These are phyloP conservation scores for Graphilbum sp. DNA, from an alignment of 2,329 filamentous ascomycete species.

Conservation along the genomic window DNA sequence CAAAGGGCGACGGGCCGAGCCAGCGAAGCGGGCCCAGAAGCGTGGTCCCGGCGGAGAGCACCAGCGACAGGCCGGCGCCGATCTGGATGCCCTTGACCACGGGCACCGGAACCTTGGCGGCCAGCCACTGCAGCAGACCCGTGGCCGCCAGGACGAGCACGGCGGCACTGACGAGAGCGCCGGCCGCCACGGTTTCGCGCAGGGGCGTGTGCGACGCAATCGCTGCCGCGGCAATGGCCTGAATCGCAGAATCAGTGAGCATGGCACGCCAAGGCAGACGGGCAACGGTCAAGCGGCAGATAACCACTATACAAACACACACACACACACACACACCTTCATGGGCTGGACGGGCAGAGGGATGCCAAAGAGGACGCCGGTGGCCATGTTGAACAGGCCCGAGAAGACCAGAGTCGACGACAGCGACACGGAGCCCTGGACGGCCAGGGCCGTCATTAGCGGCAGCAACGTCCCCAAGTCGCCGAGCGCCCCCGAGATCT, in stretches of 20 bases:
- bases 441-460: slow-evolving; percentile 70
- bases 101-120: slow-evolving; percentile 61
- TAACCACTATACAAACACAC: too few relatives aligned
- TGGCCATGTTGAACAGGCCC: slow-evolving; percentile 71
- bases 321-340: too few relatives aligned
- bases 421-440: slow-evolving; percentile 64
- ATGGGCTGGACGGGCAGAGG: slow-evolving; percentile 85
- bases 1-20: slow-evolving; percentile 43
- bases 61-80: slow-evolving; percentile 71
- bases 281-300: background rate
- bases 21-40: slow-evolving; percentile 55
- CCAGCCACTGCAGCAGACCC: slow-evolving; percentile 60
- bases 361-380: slow-evolving; percentile 69
- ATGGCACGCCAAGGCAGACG: background rate
- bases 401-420: slow-evolving; percentile 77
- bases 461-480: slow-evolving; percentile 83
- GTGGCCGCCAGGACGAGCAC: slow-evolving; percentile 66
- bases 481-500: slow-evolving; percentile 76
- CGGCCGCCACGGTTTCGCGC: slow-evolving; percentile 63
- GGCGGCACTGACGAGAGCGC: slow-evolving; percentile 57
- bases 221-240: slow-evolving; percentile 77
- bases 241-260: slow-evolving; percentile 18
- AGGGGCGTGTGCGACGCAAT: slow-evolving; percentile 52
- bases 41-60: slow-evolving; percentile 56
- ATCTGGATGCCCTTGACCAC: slow-evolving; percentile 93